Percentiles rank a stretch among this genome's conserved stretches.
phyloP scores from a whole-genome alignment of 306 rosid species.

The Biancaea sappan region DNA sequence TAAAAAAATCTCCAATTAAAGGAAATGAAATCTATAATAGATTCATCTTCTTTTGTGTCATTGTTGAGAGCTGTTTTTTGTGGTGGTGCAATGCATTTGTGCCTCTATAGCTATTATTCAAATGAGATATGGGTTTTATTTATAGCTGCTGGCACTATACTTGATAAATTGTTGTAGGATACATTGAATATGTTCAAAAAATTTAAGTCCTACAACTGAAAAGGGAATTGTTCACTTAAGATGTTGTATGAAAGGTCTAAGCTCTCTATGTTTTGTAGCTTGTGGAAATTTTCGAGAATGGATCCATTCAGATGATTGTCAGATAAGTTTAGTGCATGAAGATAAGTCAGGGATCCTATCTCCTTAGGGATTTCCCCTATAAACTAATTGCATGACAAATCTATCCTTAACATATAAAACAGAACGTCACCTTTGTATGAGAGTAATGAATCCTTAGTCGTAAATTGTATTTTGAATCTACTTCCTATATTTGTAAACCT shows the following conservation, averaged over 20 bases:
- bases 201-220: neutral
- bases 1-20: slow-evolving; percentile 12
- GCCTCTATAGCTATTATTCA: neutral
- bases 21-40: neutral
- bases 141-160: neutral
- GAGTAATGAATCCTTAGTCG: neutral
- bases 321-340: slow-evolving; percentile 27
- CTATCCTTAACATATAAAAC: neutral
- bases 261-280: neutral
- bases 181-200: neutral
- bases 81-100: neutral
- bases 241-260: neutral
- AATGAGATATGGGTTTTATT: too few species aligned
- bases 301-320: slow-evolving; percentile 7
- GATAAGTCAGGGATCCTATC: neutral
- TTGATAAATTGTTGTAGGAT: slow-evolving; percentile 5
- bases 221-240: neutral
- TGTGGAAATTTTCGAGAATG: neutral
- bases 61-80: neutral
- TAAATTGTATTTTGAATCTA: neutral
- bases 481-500: neutral
- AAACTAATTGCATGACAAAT: neutral
- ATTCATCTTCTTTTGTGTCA: neutral
- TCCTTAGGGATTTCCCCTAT: neutral
- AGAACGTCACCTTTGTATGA: neutral